A percentile compares a stretch with the other conserved stretches of the same genome.
phyloP scores from a whole-genome alignment of 768 basidiomycete genomes.

The Galerina marginata region DNA sequence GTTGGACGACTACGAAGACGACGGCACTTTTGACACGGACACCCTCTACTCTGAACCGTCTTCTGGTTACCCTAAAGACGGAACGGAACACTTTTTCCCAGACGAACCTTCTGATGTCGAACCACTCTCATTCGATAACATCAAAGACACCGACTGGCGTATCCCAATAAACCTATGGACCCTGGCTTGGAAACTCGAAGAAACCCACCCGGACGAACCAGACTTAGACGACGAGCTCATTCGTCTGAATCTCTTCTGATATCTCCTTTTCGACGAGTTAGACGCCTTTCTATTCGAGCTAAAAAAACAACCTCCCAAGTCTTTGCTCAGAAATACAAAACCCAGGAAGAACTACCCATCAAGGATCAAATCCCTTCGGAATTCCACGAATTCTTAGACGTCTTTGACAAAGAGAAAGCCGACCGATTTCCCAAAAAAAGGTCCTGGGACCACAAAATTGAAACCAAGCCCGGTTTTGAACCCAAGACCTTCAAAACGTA shows the following conservation, averaged over 20 bases:
- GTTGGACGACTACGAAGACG: too few species aligned
- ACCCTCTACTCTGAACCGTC: too few species aligned
- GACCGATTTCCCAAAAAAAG: slow-evolving; percentile 2
- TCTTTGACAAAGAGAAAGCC: slow-evolving; percentile 9
- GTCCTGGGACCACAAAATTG: slow-evolving; percentile 12
- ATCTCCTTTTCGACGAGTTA: background rate
- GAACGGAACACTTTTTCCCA: too few species aligned
- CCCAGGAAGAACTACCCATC: background rate
- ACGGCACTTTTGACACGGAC: too few species aligned
- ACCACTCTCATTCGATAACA: too few species aligned
- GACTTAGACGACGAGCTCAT: background rate
- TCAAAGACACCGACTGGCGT: too few species aligned
- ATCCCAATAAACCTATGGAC: too few species aligned
- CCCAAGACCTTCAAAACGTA: background rate
- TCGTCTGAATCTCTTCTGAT: background rate
- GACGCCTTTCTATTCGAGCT: background rate
- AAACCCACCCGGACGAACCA: too few species aligned
- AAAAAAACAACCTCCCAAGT: background rate
- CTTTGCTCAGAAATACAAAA: background rate
- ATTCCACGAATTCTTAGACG: slow-evolving; percentile 10
- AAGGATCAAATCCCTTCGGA: background rate
- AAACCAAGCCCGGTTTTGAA: slow-evolving; percentile 4
- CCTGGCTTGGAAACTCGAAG: too few species aligned
- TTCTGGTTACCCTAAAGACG: too few species aligned
- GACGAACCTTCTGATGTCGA: too few species aligned